A percentile compares a stretch with the other conserved stretches of the same genome.
Conservation (phyloP, 2,329 filamentous ascomycete genomes). For the Ascocoryne sarcoides region DNA sequence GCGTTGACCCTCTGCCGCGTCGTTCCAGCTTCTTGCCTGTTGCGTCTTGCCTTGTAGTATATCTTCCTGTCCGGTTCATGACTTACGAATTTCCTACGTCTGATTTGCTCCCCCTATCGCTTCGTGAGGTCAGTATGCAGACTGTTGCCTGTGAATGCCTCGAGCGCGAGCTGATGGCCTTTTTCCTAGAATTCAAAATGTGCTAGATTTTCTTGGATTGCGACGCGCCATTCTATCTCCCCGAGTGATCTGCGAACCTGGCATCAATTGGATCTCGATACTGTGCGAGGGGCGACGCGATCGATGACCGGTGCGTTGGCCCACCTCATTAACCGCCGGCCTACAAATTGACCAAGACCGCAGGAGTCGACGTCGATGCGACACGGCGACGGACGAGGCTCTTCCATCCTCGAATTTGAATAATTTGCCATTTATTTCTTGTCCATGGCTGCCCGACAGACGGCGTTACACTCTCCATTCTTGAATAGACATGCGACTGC, state of each 20-base stretch:
- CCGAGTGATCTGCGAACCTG: slow-evolving; percentile 1
- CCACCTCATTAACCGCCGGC: slow-evolving; percentile 14
- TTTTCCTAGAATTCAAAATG: slow-evolving; percentile 14
- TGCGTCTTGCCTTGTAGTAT: slow-evolving; percentile 2
- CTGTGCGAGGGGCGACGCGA: slow-evolving; percentile 5
- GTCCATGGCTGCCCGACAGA: slow-evolving; percentile 24
- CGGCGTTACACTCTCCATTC: slow-evolving; percentile 24
- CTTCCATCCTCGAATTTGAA: slow-evolving; percentile 8
- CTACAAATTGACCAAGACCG: slow-evolving; percentile 9
- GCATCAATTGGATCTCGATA: slow-evolving; percentile 6
- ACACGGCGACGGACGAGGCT: slow-evolving; percentile 9
- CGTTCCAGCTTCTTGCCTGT: slow-evolving; percentile 6
- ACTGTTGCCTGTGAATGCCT: slow-evolving; percentile 4
- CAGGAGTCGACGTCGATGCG: slow-evolving; percentile 18
- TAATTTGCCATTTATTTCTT: slow-evolving; percentile 7
- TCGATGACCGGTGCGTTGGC: slow-evolving; percentile 5
- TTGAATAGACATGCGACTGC: slow-evolving; percentile 17
- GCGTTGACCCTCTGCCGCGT: slow-evolving; percentile 2
- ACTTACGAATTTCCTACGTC: slow-evolving; percentile 16
- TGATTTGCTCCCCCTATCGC: slow-evolving; percentile 1
- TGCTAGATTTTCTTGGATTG: slow-evolving; percentile 14
- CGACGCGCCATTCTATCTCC: slow-evolving; percentile 17
- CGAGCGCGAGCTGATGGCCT: slow-evolving; percentile 5
- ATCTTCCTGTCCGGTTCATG: slow-evolving; percentile 1
- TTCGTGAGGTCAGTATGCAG: slow-evolving; percentile 2